These are phyloP conservation scores for Rosa chinensis DNA, from an alignment of 306 rosid genomes.

Conservation along the genomic window DNA sequence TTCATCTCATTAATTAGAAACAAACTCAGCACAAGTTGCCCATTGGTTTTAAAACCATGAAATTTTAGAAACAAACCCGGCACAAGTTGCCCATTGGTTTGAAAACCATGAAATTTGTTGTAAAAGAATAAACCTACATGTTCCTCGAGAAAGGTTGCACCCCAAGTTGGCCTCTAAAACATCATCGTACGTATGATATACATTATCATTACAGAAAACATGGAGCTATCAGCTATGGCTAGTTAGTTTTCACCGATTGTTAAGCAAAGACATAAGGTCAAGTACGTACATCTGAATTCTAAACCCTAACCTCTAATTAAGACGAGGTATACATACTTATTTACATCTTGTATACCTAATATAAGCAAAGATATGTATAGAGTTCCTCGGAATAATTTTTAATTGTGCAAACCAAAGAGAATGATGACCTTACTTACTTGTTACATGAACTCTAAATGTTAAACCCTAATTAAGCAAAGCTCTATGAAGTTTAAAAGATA, in stretches of 20 bases:
- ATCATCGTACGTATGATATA: not conserved
- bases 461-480: too few species aligned
- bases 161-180: not conserved
- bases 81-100: not conserved
- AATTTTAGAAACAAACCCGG: not conserved
- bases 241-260: not conserved
- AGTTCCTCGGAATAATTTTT: too few species aligned
- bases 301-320: not conserved
- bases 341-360: too few species aligned
- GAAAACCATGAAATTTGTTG: not conserved
- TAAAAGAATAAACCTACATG: not conserved
- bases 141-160: not conserved
- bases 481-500: too few species aligned
- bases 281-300: not conserved
- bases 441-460: too few species aligned
- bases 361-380: too few species aligned
- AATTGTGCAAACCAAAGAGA: too few species aligned
- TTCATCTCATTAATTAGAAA: not conserved
- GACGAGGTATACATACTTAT: too few species aligned
- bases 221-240: not conserved
- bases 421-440: too few species aligned
- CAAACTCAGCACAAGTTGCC: conserved; percentile 5
- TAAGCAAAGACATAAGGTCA: not conserved
- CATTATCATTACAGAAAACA: not conserved
- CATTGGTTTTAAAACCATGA: too few species aligned